phyloP scores from a whole-genome alignment of 352 stramenopile species.

The Globisporangium mamillatum region DNA sequence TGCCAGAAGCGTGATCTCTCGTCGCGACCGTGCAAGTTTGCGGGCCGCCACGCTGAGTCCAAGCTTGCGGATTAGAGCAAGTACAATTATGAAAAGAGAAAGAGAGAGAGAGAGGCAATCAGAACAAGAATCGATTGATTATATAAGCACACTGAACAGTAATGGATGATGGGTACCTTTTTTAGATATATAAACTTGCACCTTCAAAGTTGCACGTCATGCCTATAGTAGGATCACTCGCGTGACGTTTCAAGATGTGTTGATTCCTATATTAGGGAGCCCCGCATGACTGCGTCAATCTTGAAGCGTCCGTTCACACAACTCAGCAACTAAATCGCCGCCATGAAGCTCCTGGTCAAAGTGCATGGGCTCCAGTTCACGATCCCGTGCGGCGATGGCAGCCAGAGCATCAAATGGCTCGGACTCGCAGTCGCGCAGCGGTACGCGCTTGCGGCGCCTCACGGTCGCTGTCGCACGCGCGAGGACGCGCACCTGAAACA shows the following conservation, averaged over 20 bases:
- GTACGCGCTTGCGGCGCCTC: constrained; percentile 60
- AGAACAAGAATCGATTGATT: background rate
- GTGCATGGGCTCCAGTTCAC: constrained; percentile 69
- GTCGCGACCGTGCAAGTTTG: constrained; percentile 78
- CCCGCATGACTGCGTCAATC: background rate
- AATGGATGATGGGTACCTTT: constrained; percentile 1
- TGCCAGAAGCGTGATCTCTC: constrained; percentile 80
- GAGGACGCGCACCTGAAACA: constrained; percentile 73
- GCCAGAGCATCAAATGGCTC: constrained; percentile 83
- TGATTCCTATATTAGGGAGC: background rate
- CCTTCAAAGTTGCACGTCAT: no score
- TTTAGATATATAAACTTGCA: background rate
- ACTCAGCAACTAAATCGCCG: background rate
- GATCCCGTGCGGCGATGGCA: constrained; percentile 75
- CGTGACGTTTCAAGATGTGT: no score
- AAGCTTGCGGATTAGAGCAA: constrained; percentile 47
- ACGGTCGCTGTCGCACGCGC: constrained; percentile 67
- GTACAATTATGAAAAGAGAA: background rate
- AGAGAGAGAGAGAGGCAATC: background rate
- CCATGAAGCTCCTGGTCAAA: constrained; percentile 64
- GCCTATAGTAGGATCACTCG: no score
- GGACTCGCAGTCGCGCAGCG: constrained; percentile 72
- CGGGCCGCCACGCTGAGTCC: constrained; percentile 66
- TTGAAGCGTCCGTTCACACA: constrained; percentile 4
- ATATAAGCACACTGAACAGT: background rate